These are phyloP conservation scores for Clavaria fumosa DNA, from an alignment of 768 basidiomycete genomes.

Conservation along the genomic window DNA sequence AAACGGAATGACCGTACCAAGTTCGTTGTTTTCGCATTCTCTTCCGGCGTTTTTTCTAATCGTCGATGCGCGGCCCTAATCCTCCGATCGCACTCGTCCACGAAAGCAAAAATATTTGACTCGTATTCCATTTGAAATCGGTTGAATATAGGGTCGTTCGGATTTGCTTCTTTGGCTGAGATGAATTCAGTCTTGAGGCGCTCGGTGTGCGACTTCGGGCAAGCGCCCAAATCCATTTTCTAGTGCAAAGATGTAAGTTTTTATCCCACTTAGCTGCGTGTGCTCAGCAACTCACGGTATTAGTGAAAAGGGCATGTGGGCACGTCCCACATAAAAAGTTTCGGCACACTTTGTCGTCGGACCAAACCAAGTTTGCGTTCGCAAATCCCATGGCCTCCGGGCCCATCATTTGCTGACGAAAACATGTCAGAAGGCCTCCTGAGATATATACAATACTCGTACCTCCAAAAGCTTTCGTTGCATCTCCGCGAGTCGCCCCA, in stretches of 20 bases:
- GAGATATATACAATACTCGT: conserved; percentile 7
- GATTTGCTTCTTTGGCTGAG: conserved; percentile 58
- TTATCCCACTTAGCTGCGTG: conserved; percentile 3
- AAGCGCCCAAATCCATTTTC: conserved; percentile 99
- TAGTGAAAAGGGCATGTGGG: conserved; percentile 93
- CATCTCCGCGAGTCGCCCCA: conserved; percentile 96
- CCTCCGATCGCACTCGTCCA: conserved; percentile 95
- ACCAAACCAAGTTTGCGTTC: conserved; percentile 84
- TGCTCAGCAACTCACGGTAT: conserved; percentile 54
- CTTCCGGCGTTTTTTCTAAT: conserved; percentile 98
- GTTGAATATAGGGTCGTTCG: conserved; percentile 66
- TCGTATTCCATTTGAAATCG: conserved; percentile 94
- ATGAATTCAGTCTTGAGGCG: conserved; percentile 84
- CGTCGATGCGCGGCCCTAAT: conserved; percentile 88
- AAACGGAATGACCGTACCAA: conserved; percentile 34
- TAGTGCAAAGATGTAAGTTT: conserved; percentile 17
- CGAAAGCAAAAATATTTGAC: conserved; percentile 86
- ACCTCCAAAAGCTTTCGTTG: conserved; percentile 78
- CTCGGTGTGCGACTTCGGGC: conserved; percentile 92
- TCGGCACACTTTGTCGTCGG: conserved; percentile 94
- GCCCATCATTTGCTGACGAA: conserved; percentile 96
- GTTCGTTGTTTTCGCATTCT: conserved; percentile 98
- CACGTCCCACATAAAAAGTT: conserved; percentile 99
- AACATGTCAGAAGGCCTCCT: conserved; percentile 23
- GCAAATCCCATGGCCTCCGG: conserved; percentile 97